Evolutionary conservation across 228 moss, liverwort and hornwort species (phyloP).

Genomic region (Sphagnum magellanicum): DNA sequence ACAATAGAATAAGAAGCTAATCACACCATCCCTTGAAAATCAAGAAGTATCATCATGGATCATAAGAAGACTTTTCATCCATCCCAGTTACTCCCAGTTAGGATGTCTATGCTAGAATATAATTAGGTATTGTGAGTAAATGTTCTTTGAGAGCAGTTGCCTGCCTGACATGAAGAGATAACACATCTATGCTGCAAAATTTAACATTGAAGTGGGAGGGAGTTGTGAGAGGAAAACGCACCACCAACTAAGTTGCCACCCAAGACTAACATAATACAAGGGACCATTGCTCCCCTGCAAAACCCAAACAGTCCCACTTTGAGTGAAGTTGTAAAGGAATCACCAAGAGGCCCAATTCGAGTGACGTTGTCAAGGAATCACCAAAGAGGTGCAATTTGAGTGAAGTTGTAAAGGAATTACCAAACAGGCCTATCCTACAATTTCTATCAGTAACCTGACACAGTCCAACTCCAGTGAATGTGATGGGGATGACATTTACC

Average conservation of each 20-base stretch:
- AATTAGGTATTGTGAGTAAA: background rate
- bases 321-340: background rate
- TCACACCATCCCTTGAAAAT: background rate
- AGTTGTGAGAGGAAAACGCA: constrained; percentile 5
- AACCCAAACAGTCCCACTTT: background rate
- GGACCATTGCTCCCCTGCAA: constrained; percentile 52
- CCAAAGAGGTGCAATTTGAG: background rate
- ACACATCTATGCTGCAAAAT: background rate
- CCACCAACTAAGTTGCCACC: constrained; percentile 44
- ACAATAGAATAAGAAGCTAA: background rate
- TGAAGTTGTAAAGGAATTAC: background rate
- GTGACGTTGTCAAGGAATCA: background rate
- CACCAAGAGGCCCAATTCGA: background rate
- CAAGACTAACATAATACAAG: constrained; percentile 46
- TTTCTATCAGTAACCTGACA: too few species aligned
- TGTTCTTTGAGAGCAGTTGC: background rate
- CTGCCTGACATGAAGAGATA: background rate
- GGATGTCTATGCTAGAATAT: background rate
- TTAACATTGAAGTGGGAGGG: background rate
- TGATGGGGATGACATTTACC: constrained; percentile 13
- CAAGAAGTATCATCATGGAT: background rate
- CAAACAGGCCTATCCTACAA: too few species aligned
- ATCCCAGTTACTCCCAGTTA: too few species aligned
- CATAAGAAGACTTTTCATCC: background rate
- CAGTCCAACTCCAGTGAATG: too few species aligned